A percentile compares a stretch with the other conserved stretches of the same genome.
phyloP scores from a whole-genome alignment of 2,329 filamentous ascomycete species.

The Fusarium stilboides region DNA sequence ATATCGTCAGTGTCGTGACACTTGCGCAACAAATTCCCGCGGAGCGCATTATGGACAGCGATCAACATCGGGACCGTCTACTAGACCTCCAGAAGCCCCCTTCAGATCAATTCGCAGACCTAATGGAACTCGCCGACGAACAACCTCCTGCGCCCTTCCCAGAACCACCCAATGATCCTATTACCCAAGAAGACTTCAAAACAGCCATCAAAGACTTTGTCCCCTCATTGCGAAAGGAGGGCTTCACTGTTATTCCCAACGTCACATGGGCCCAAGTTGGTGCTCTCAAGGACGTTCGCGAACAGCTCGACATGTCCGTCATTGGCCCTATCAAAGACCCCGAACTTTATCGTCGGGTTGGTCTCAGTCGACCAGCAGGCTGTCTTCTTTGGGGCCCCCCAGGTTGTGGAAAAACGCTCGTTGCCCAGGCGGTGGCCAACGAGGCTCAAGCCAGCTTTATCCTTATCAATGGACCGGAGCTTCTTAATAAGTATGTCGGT shows the following conservation, averaged over 20 bases:
- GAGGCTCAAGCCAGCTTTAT: constrained; percentile 98
- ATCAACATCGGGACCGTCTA: background rate
- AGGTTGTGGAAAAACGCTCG: constrained; percentile 95
- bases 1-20: constrained; percentile 78
- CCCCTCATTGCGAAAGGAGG: constrained; percentile 84
- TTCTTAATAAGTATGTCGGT: constrained; percentile 98
- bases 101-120: constrained; percentile 17
- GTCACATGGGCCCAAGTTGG: constrained; percentile 96
- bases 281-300: constrained; percentile 82
- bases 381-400: constrained; percentile 97
- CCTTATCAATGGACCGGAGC: constrained; percentile 94
- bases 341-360: constrained; percentile 80
- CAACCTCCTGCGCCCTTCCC: constrained; percentile 3
- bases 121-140: constrained; percentile 38
- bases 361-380: constrained; percentile 85
- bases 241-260: constrained; percentile 93
- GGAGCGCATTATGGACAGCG: constrained; percentile 50
- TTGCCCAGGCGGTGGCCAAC: constrained; percentile 96
- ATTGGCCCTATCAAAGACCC: constrained; percentile 91
- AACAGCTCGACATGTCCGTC: constrained; percentile 87
- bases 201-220: constrained; percentile 76
- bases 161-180: constrained; percentile 4
- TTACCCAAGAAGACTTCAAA: constrained; percentile 72
- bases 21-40: constrained; percentile 59
- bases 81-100: constrained; percentile 2